phyloP scores from a whole-genome alignment of 2,329 filamentous ascomycete species.

The Allantophomopsis cytisporea region DNA sequence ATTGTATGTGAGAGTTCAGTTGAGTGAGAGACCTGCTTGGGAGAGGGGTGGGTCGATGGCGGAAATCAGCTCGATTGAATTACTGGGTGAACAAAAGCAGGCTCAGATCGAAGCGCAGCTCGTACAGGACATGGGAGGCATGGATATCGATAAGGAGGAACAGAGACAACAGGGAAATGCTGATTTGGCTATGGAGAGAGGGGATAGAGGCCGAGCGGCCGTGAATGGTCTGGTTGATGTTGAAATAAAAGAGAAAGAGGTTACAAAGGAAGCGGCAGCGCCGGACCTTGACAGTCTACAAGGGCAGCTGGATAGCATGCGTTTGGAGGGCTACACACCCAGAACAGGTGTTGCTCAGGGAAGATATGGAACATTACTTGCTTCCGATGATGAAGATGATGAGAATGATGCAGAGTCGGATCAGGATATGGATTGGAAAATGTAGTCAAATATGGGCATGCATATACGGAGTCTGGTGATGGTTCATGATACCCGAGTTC shows the following conservation, averaged over 20 bases:
- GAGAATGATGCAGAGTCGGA: conserved; percentile 4
- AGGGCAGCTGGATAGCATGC: conserved; percentile 14
- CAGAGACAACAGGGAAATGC: conserved; percentile 22
- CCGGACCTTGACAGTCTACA: conserved; percentile 22
- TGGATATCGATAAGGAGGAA: conserved; percentile 29
- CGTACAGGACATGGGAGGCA: conserved; percentile 15
- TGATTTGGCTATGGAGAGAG: conserved; percentile 36
- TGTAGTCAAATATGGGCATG: conserved; percentile 6
- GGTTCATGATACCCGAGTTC: conserved; percentile 7
- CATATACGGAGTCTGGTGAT: conserved; percentile 1
- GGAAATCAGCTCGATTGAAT: conserved; percentile 30
- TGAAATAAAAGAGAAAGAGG: conserved; percentile 36
- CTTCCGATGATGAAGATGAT: conserved; percentile 4
- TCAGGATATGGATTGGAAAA: conserved; percentile 13
- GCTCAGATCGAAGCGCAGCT: conserved; percentile 15
- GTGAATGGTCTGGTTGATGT: conserved; percentile 25
- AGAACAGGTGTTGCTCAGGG: conserved; percentile 9
- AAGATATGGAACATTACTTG: not conserved
- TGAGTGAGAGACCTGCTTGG: conserved; percentile 77
- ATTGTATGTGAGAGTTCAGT: conserved; percentile 78
- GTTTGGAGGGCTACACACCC: conserved; percentile 16
- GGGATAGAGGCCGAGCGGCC: conserved; percentile 15
- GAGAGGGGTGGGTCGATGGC: conserved; percentile 37
- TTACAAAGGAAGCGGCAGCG: conserved; percentile 22
- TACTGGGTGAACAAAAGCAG: conserved; percentile 52